Evolutionary conservation across 108 stramenopile species (phyloP).

Genomic region (Nitzschia putrida): DNA sequence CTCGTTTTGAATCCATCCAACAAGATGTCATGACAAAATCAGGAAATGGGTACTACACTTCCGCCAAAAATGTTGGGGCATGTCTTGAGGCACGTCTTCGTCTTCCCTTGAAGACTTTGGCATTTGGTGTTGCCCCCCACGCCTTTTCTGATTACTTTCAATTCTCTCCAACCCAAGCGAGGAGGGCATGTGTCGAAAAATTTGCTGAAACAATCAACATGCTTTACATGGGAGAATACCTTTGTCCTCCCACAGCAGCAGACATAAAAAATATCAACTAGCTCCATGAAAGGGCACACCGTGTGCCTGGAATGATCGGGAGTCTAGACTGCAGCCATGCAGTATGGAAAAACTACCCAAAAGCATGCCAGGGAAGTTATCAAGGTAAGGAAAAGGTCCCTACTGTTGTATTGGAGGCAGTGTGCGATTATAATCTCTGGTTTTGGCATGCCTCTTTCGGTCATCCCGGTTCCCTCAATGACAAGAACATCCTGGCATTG

Average conservation of each 20-base stretch:
- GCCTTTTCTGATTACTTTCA: no score
- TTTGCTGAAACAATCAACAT: not conserved
- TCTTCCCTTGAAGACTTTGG: constrained; percentile 8
- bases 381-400: constrained; percentile 19
- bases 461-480: no score
- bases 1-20: not conserved
- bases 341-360: constrained; percentile 21
- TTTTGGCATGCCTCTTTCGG: no score
- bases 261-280: constrained; percentile 1
- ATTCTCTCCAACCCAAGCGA: constrained; percentile 9
- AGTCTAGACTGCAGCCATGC: constrained; percentile 21
- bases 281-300: not conserved
- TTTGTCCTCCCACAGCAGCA: not conserved
- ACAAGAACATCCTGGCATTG: constrained; percentile 25
- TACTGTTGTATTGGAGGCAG: constrained; percentile 33
- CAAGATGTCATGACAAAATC: constrained; percentile 5
- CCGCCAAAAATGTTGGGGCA: not conserved
- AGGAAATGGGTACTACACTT: not conserved
- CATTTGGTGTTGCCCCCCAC: constrained; percentile 9
- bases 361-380: constrained; percentile 14
- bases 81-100: no score
- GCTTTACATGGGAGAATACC: constrained; percentile 8
- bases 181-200: not conserved
- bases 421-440: no score
- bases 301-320: constrained; percentile 19